These are phyloP conservation scores for Syzygium aromaticum DNA, from an alignment of 345 rosid species.

Conservation along the genomic window DNA sequence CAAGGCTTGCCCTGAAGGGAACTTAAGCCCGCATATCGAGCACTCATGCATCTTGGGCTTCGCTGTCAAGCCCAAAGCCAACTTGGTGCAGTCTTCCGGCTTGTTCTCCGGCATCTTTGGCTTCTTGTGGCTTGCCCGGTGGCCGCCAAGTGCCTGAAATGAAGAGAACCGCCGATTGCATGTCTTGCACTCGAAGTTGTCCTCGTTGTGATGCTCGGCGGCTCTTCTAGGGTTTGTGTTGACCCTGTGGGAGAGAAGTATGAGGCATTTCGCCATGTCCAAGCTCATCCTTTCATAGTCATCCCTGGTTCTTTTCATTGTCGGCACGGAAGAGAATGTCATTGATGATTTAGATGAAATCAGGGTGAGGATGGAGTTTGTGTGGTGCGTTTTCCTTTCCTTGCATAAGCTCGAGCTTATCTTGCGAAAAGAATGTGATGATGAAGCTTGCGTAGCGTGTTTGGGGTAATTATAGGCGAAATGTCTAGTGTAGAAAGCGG, in stretches of 20 bases:
- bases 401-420: background rate
- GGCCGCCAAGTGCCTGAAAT: constrained; percentile 43
- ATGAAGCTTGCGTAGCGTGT: background rate
- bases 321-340: background rate
- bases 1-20: constrained; percentile 15
- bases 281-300: constrained; percentile 4
- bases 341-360: background rate
- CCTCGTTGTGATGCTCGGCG: background rate
- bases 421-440: background rate
- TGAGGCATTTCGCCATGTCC: constrained; percentile 50
- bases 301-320: constrained; percentile 42
- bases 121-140: constrained; percentile 41
- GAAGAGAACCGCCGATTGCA: constrained; percentile 25
- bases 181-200: constrained; percentile 25
- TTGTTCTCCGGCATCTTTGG: background rate
- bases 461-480: background rate
- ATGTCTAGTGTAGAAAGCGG: background rate
- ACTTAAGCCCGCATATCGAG: constrained; percentile 9
- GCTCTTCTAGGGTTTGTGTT: background rate
- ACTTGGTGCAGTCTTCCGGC: background rate
- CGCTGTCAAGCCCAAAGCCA: background rate
- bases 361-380: background rate
- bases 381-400: background rate
- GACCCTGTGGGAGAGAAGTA: constrained; percentile 11
- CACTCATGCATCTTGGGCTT: constrained; percentile 17